Percentiles rank a stretch among this genome's conserved stretches.
Conservation (phyloP, 2,329 filamentous ascomycete genomes). For the Sporothrix mexicana region DNA sequence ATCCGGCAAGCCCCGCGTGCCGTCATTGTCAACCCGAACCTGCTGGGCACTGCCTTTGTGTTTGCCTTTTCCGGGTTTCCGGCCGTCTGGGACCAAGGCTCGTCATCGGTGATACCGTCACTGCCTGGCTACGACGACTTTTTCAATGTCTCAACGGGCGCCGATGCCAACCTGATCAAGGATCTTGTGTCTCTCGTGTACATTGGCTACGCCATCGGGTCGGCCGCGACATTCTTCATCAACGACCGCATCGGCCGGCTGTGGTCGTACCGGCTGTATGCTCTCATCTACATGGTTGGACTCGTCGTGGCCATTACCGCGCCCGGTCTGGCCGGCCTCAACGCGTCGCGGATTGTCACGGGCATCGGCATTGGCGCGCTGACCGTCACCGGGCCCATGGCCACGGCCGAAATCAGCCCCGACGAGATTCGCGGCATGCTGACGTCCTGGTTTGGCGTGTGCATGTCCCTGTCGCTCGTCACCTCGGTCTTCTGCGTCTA, state of each 20-base stretch:
- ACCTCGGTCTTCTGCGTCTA: slow-evolving; percentile 46
- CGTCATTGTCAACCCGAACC: neutral
- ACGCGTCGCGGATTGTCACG: slow-evolving; percentile 47
- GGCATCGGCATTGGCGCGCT: slow-evolving; percentile 49
- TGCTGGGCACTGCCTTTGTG: slow-evolving; percentile 3
- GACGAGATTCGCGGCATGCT: slow-evolving; percentile 53
- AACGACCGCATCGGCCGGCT: slow-evolving; percentile 50
- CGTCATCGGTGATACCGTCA: slow-evolving; percentile 32
- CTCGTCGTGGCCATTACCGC: slow-evolving; percentile 47
- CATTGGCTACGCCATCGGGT: slow-evolving; percentile 29
- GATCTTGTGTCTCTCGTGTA: slow-evolving; percentile 36
- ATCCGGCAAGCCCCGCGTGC: slow-evolving; percentile 1
- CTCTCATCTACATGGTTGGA: slow-evolving; percentile 53
- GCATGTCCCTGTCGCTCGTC: slow-evolving; percentile 46
- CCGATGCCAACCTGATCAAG: slow-evolving; percentile 33
- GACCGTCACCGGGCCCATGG: slow-evolving; percentile 54
- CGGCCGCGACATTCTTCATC: slow-evolving; percentile 40
- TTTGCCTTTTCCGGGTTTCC: slow-evolving; percentile 22
- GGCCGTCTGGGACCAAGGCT: slow-evolving; percentile 36
- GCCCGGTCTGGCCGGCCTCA: slow-evolving; percentile 41
- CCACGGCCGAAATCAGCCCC: slow-evolving; percentile 54
- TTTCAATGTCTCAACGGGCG: slow-evolving; percentile 35
- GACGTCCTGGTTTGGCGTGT: slow-evolving; percentile 50
- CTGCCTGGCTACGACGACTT: slow-evolving; percentile 34
- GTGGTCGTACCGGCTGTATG: slow-evolving; percentile 49